Base-by-base conservation (phyloP, 2,329 filamentous ascomycete species). In the Arachnomyces sp. region DNA sequence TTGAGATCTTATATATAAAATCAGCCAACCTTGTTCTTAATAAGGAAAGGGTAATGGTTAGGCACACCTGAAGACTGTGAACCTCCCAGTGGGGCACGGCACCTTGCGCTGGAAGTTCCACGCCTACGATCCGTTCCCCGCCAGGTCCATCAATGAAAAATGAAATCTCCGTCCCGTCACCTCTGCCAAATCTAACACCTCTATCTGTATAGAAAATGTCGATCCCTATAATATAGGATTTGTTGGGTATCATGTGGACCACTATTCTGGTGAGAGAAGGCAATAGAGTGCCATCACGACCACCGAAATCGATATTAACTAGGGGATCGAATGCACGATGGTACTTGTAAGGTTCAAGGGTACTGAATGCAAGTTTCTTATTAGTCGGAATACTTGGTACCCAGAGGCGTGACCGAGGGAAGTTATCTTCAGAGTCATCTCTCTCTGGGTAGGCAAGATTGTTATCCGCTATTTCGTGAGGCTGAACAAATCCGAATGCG, bases 51-150 rank as follows among this genome's bases (percentile, higher is more conserved):
- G n/a, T 1, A n/a, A n/a, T 9, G 14, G 14, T 9, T 25, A 9
- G 5, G 5, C 34, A 28, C 25, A 42, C 40, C 29, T 42, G 14
- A 7, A 38, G 13, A 16, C 34, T 34, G n/a, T 34, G 34, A 2
- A 25, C 20, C n/a, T 5, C 20, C 20, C 5, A 25, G 5, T 25
- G 20, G 30, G 15, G 18, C 9, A 4, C 32, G 15, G 18, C 9
- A 4, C 31, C 25, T 31, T 35, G 15, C 2, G 7, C 11, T 29
- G 39, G 5, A 11, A 43, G n/a, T 8, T 28, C 17, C 9, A 36
- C 7, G 4, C 28, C 16, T 12, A 20, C 16, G 31, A 43, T 43
- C n/a, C 41, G 41, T 28, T 43, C 41, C 11, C 40, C 40, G 4
- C 31, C 20, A 2, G 40, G 36, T 2, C 36, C 41, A 32, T 36